Evolutionary conservation across 306 rosid genomes (phyloP), one percentile per base, ranked within the genome.

Genomic region (Prunus salicina): DNA sequence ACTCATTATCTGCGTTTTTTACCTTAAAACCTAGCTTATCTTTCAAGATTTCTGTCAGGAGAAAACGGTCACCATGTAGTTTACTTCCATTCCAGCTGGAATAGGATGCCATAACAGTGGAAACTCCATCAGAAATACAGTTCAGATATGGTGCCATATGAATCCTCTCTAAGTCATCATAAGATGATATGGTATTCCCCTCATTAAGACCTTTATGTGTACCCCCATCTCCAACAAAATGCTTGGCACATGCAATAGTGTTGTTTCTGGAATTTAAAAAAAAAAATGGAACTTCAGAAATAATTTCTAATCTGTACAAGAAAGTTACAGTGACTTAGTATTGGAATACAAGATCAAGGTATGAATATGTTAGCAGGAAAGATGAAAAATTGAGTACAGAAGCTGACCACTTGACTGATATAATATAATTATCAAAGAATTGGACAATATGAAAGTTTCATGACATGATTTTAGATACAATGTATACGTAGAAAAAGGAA

Each of bases 191-290:
- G 46, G 97, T 90, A 81, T 92, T 80, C 72, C 96, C 98, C 77
- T 94, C 96, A 75, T 94, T 90, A 68, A 81, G 38, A 73, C 98
- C 98, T 76, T 88, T 86, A 20, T 88, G 73, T 5, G 98, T 92
- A 67, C 97, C 97, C 72, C 96, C 98, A 76, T 94, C 98, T 46
- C 98, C 95, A 27, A 92, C 93, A 87, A 91, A 94, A 89, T 94
- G 98, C 83, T 94, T 94, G 68, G 98, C 95, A 85, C 98, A 94
- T n/a, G 97, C 97, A 55, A 90, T 83, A 38, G 86, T 91, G 45
- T 87, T 91, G 84, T 81, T 87, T 87, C 97, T 91, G 95, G 64
- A 76, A 65, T 43, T 32, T 28, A 3, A 3, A 28, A 72, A 74
- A 84, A 41, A 63, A 16, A 46, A 45, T 28, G 47, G n/a, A 30